These are phyloP conservation scores for Zygosaccharomyces bailii DNA, from an alignment of 805 yeast species.

Conservation along the genomic window DNA sequence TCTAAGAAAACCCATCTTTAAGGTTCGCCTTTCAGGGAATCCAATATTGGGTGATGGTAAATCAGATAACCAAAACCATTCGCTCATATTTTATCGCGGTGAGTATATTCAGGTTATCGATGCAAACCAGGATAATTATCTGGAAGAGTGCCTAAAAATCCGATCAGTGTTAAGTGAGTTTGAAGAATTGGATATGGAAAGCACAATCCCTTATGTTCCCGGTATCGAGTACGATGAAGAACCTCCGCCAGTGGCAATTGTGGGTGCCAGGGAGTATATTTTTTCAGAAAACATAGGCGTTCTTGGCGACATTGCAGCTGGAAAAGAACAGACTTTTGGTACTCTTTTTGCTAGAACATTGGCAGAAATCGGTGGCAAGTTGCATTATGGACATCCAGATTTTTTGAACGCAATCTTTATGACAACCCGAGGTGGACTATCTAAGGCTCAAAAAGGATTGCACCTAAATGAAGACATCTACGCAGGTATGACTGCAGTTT, in stretches of 20 bases:
- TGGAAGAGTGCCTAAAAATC: conserved; percentile 91
- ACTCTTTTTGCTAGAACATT: conserved; percentile 90
- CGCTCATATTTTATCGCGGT: conserved; percentile 83
- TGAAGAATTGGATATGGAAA: conserved; percentile 65
- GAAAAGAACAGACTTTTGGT: conserved; percentile 96
- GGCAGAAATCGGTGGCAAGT: conserved; percentile 90
- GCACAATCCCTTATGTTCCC: conserved; percentile 56
- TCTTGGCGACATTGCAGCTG: conserved; percentile 94
- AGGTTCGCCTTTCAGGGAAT: conserved; percentile 81
- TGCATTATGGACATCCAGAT: conserved; percentile 97
- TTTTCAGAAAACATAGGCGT: conserved; percentile 92
- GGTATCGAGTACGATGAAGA: conserved; percentile 45
- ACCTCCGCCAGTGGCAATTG: conserved; percentile 79
- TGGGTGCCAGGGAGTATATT: conserved; percentile 93
- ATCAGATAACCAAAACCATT: conserved; percentile 90
- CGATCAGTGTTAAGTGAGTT: conserved; percentile 86
- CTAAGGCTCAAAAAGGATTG: conserved; percentile 90
- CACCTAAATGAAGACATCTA: conserved; percentile 93
- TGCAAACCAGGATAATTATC: conserved; percentile 93
- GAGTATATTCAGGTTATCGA: conserved; percentile 93
- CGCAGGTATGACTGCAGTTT: conserved; percentile 88
- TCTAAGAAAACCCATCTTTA: conserved; percentile 56
- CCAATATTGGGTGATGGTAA: conserved; percentile 97
- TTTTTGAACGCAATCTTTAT: conserved; percentile 84
- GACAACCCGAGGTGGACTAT: conserved; percentile 94